phyloP scores from a whole-genome alignment of 176 grass and related monocot genomes.

The Rhynchospora breviuscula region DNA sequence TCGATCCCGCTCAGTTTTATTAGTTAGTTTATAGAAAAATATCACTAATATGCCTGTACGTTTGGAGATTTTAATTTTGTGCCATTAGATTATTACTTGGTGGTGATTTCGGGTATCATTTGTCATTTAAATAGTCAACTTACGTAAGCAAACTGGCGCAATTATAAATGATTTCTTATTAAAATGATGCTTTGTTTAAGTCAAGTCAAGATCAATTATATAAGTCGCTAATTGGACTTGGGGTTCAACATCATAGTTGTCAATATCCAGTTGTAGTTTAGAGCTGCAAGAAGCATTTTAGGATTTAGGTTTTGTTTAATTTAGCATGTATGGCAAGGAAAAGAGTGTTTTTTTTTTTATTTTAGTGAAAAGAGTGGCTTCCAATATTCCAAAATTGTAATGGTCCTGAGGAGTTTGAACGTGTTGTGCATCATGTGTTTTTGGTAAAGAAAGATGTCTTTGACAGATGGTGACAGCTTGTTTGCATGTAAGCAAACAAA shows the following conservation, averaged over 20 bases:
- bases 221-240: neutral
- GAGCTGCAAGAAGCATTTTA: neutral
- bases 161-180: neutral
- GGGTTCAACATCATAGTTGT: neutral
- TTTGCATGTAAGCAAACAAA: slow-evolving; percentile 16
- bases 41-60: neutral
- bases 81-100: neutral
- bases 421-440: neutral
- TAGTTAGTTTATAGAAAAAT: slow-evolving; percentile 1
- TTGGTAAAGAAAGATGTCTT: neutral
- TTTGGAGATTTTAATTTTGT: neutral
- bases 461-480: neutral
- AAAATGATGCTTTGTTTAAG: neutral
- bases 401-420: neutral
- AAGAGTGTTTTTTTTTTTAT: neutral
- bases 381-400: neutral
- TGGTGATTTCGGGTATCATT: neutral
- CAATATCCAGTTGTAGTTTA: neutral
- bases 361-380: neutral
- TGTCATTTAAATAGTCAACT: neutral
- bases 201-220: neutral
- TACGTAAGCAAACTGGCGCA: neutral
- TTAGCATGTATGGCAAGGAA: neutral
- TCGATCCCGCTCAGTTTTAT: neutral
- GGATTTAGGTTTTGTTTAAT: neutral